Base-by-base conservation (phyloP, 1,284 basidiomycete species). In the Laetiporus sulphureus region DNA sequence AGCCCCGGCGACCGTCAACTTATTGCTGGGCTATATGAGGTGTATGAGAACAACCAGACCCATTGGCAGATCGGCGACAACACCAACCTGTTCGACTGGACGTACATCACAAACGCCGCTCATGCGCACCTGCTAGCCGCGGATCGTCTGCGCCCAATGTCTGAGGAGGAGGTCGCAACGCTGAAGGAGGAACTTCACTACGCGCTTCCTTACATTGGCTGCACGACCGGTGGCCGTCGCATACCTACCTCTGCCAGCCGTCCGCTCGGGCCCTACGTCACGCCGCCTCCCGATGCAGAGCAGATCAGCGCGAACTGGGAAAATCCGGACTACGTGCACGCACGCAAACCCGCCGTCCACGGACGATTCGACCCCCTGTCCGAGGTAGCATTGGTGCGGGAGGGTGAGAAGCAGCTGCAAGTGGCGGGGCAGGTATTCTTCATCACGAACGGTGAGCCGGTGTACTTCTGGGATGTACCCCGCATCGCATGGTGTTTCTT, bases 361-460 rank as follows among this genome's bases (percentile, higher is more conserved):
- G 83, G 77, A 40, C 80, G 83, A 18, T 90, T 85, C 56, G 84
- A 91, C 61, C 77, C 77, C 36, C 68, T 87, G 39, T 74, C 80
- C 1, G 74, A 79, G 13, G 57, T 63, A 20, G 69, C 71, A 11
- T 63, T 84, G 48, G 73, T 65, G 22, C 66, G 72, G 29, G 62
- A 75, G 32, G 64, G 69, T 39, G 56, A 60, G 3, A 68, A 71
- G 38, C 75, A 77, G 5, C 69, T 92, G 12, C 72, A 80, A 48
- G 88, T 97, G 27, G 93, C 91, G 3, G 96, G 96, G 0, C 88
- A 98, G 62, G 90, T 74, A 1, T 99, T 96, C 71, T 96, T 95
- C 71, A 91, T 99, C 66, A 96, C 94, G 47, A 98, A 98, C 60
- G 93, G 94, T 49, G 94, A 98, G 62, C 95, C 94, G 1, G 75